Evolutionary conservation across 306 rosid genomes (phyloP).

Genomic region (Nissolia schottii): DNA sequence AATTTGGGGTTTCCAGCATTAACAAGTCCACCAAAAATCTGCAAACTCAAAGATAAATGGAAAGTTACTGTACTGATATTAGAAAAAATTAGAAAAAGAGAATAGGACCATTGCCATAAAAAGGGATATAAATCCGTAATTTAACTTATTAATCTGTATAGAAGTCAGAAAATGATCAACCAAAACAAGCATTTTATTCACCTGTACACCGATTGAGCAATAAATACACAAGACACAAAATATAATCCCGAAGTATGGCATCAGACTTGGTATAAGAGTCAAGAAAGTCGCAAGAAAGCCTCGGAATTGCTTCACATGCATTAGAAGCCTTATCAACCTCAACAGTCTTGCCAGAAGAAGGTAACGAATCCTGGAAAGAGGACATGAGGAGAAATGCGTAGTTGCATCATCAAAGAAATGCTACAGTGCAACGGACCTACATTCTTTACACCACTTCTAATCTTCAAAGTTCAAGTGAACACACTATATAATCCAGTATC

Average conservation of each 20-base stretch:
- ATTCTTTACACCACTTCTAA: neutral
- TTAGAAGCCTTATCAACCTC: conserved; percentile 83
- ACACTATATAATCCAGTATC: neutral
- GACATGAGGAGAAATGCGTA: conserved; percentile 14
- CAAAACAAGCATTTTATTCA: conserved; percentile 32
- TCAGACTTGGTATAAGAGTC: conserved; percentile 92
- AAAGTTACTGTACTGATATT: neutral
- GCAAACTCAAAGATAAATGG: neutral
- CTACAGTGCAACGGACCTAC: neutral
- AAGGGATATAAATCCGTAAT: conserved; percentile 7
- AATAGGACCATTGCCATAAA: neutral
- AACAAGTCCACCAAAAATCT: conserved; percentile 92
- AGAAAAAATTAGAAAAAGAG: conserved; percentile 5
- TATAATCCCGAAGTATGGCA: conserved; percentile 95
- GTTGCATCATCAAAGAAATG: conserved; percentile 2
- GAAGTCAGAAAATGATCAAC: conserved; percentile 1
- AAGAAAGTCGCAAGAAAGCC: conserved; percentile 91
- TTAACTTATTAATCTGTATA: conserved; percentile 5
- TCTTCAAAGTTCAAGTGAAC: conserved; percentile 3
- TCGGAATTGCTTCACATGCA: conserved; percentile 75
- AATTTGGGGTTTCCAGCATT: conserved; percentile 72
- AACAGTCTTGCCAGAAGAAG: conserved; percentile 94
- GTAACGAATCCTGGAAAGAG: conserved; percentile 84
- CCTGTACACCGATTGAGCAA: conserved; percentile 93
- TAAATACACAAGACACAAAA: conserved; percentile 78